A percentile compares a stretch with the other conserved stretches of the same genome.
phyloP scores from a whole-genome alignment of 208 protist genomes.

The Wallacemonas sp. region DNA sequence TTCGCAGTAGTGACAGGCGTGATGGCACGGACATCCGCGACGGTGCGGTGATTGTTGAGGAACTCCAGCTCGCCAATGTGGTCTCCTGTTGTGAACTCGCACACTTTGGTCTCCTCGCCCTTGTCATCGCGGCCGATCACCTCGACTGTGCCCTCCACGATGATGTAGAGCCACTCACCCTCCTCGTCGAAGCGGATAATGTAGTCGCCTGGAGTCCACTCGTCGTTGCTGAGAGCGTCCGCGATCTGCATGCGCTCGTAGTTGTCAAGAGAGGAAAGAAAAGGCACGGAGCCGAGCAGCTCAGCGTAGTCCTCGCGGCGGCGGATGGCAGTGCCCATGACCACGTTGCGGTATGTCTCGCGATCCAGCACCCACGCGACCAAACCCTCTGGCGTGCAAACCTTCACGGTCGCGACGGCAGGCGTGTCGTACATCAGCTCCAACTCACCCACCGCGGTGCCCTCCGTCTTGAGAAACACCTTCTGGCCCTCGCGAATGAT shows the following conservation, averaged over 20 bases:
- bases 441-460: slow-evolving; percentile 84
- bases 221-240: slow-evolving; percentile 83
- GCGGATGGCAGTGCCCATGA: slow-evolving; percentile 88
- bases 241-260: slow-evolving; percentile 89
- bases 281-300: slow-evolving; percentile 77
- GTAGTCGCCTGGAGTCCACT: slow-evolving; percentile 77
- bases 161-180: slow-evolving; percentile 92
- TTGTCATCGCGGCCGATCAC: slow-evolving; percentile 80
- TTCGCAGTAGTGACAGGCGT: slow-evolving; percentile 85
- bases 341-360: slow-evolving; percentile 89
- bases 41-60: slow-evolving; percentile 85
- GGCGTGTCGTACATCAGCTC: slow-evolving; percentile 92
- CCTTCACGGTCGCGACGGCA: slow-evolving; percentile 82
- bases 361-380: slow-evolving; percentile 90
- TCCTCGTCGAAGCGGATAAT: slow-evolving; percentile 87
- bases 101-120: slow-evolving; percentile 72
- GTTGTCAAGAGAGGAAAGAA: slow-evolving; percentile 73
- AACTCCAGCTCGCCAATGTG: slow-evolving; percentile 92
- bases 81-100: slow-evolving; percentile 82
- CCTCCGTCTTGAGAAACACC: slow-evolving; percentile 87
- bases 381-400: slow-evolving; percentile 57
- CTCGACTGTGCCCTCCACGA: slow-evolving; percentile 84
- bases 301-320: slow-evolving; percentile 77
- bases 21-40: slow-evolving; percentile 78
- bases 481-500: slow-evolving; percentile 90